Evolutionary conservation across 2,329 filamentous ascomycete species (phyloP), one percentile per base, ranked within the genome.

Genomic region (Lasiodiplodia sp.): DNA sequence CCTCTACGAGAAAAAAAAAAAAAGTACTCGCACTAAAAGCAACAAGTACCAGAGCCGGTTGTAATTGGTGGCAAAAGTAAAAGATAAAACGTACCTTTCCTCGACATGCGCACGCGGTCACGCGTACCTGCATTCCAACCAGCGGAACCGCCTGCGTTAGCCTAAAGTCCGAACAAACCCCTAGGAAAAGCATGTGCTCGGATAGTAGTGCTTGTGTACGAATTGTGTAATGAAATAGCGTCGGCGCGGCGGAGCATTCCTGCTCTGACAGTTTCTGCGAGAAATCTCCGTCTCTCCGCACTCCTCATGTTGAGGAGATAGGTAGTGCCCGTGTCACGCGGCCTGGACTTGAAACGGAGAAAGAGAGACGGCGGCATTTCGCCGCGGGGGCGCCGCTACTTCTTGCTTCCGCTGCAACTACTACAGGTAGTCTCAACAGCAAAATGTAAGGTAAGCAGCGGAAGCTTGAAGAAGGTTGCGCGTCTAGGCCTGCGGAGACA

Each of bases 51-150:
- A 34, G 31, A 34, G 31, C 31, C 7, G 31, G 31, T 28, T 5
- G 14, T 34, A 10, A 2, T 21, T 31, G n/a, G 55, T 31, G 52
- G 16, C 52, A 21, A 62, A 49, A 49, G 23, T 16, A 62, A 44
- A 34, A 49, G 23, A 49, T 8, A 49, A 38, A 49, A 62, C 66
- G 8, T 62, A 69, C 68, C 68, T 67, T 70, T 70, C 31, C 69
- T 63, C 25, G 68, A 70, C 69, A 70, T 70, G 37, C 56, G 66
- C 12, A 37, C 18, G 38, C 60, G 51, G 52, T 70, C 69, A 40
- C 69, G 52, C 55, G 69, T 70, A 31, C 69, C 69, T 70, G 55
- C 60, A 52, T 51, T 47, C n/a, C 44, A 14, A 47, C 44, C 47
- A 16, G 34, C 23, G 37, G 21, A 28, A 38, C 31, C 31, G 28